Conservation (phyloP, 176 grass and related monocot species). For the bread wheat (Triticum aestivum) region IWGSC_CS_RefSeq_v2.1 NC_057799.1:494184604-494185103, state of each 20-base stretch:
- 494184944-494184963: conserved; percentile 19
- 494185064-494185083: background rate
- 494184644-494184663: background rate
- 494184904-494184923: background rate
- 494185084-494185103: no score
- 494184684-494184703: background rate
- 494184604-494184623: background rate
- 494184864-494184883: background rate
- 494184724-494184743: conserved; percentile 12
- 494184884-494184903: conserved; percentile 33
- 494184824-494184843: background rate
- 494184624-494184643: background rate
- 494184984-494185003: background rate
- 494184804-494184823: background rate
- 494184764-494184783: background rate
- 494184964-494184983: background rate
- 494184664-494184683: background rate
- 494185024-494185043: background rate
- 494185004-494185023: background rate
- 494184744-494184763: conserved; percentile 20
- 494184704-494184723: conserved; percentile 26
- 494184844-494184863: background rate
- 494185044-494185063: background rate
- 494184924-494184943: background rate
- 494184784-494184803: background rate